Percentiles rank a stretch among this genome's conserved stretches.
phyloP scores from a whole-genome alignment of 768 basidiomycete species.

The Suillus cothurnatus region DNA sequence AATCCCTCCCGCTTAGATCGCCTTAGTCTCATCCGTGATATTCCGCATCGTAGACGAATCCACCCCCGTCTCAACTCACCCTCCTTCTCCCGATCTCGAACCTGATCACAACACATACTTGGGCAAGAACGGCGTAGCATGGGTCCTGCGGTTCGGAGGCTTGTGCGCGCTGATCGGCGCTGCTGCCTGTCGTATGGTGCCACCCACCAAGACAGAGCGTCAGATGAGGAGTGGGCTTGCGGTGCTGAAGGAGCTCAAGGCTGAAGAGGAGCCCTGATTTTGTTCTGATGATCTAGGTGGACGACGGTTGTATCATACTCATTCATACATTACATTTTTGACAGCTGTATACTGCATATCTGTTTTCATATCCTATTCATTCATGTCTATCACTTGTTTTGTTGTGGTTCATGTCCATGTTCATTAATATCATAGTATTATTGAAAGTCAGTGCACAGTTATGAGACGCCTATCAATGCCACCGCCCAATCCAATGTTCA shows the following conservation, averaged over 20 bases:
- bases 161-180: conserved; percentile 83
- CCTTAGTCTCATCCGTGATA: conserved; percentile 82
- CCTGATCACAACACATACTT: conserved; percentile 58
- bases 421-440: background rate
- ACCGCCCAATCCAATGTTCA: conserved; percentile 29
- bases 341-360: background rate
- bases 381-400: background rate
- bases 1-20: conserved; percentile 56
- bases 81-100: conserved; percentile 36
- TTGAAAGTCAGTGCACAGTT: background rate
- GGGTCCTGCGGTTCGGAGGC: conserved; percentile 93
- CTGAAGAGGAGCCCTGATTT: conserved; percentile 50
- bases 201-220: conserved; percentile 89
- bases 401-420: background rate
- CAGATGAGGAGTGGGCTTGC: conserved; percentile 82
- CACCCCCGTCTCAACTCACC: conserved; percentile 2
- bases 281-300: background rate
- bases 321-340: background rate
- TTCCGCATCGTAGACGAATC: conserved; percentile 78
- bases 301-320: background rate
- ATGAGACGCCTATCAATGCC: conserved; percentile 30
- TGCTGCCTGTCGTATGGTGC: conserved; percentile 74
- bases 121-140: conserved; percentile 89
- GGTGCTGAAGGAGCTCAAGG: conserved; percentile 75
- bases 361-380: conserved; percentile 1